phyloP scores from a whole-genome alignment of 2,329 filamentous ascomycete genomes.

The Cadophora sp. region DNA sequence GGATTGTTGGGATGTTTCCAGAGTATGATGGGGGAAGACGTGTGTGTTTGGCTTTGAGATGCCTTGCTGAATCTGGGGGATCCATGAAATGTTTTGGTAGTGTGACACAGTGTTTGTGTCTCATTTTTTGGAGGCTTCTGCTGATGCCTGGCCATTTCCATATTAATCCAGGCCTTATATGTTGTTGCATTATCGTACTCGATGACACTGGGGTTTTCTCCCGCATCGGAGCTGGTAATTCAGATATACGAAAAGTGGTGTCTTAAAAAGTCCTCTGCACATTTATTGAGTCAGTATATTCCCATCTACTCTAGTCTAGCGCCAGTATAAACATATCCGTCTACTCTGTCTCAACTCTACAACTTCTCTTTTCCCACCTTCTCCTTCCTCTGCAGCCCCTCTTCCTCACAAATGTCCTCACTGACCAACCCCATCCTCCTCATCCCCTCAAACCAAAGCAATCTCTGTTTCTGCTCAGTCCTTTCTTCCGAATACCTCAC shows the following conservation, averaged over 20 bases:
- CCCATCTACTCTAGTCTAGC: background rate
- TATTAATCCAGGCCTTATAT: no score
- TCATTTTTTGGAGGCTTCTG: background rate
- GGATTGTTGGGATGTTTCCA: background rate
- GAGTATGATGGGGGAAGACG: background rate
- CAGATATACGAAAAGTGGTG: background rate
- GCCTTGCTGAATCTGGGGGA: background rate
- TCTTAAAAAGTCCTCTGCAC: background rate
- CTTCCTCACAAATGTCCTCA: background rate
- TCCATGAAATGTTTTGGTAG: background rate
- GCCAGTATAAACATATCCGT: background rate
- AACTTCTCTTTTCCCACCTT: slow-evolving; percentile 3
- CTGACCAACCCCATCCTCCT: slow-evolving; percentile 5
- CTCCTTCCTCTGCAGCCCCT: background rate
- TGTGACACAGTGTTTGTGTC: background rate
- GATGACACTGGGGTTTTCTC: no score
- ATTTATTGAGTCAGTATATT: background rate
- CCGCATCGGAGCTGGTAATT: no score
- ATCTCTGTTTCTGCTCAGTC: slow-evolving; percentile 21
- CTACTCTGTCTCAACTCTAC: background rate
- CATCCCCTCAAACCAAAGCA: slow-evolving; percentile 23
- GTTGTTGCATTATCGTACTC: no score
- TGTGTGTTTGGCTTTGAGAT: background rate
- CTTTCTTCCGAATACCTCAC: slow-evolving; percentile 38
- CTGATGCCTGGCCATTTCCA: no score